Conservation (phyloP, 345 rosid genomes). For the Brassica carinata region DNA sequence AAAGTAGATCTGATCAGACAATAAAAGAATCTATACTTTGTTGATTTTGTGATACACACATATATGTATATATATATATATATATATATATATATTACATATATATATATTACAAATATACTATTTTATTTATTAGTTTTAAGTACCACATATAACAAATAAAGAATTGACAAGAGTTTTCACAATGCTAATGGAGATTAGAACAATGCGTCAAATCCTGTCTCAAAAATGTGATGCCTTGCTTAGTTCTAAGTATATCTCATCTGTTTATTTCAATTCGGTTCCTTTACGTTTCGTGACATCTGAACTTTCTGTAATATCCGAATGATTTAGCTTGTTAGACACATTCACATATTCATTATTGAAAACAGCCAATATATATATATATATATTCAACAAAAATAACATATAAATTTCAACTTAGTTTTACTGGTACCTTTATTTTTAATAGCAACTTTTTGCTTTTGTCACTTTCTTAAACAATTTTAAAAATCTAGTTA, state of each 20-base stretch:
- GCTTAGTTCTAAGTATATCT: constrained; percentile 21
- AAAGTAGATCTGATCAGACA: constrained; percentile 31
- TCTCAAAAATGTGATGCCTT: constrained; percentile 30
- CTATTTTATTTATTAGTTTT: background rate
- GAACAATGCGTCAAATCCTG: constrained; percentile 38
- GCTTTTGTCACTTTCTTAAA: background rate
- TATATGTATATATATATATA: too few relatives aligned
- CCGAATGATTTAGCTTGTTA: background rate
- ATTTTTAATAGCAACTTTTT: background rate
- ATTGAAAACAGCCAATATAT: background rate
- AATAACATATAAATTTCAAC: background rate
- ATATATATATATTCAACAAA: too few relatives aligned
- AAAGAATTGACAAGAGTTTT: constrained; percentile 23
- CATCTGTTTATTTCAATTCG: constrained; percentile 25
- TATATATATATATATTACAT: too few relatives aligned
- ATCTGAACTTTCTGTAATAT: background rate
- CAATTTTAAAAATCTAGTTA: background rate
- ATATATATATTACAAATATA: background rate
- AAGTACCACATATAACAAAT: background rate
- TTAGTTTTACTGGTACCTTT: background rate
- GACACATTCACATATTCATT: background rate
- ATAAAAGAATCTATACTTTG: constrained; percentile 34
- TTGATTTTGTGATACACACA: constrained; percentile 8
- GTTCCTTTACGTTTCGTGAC: constrained; percentile 16
- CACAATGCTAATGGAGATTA: constrained; percentile 32